Base-by-base conservation (phyloP, 192 early-diverging fungal species). In the Backusella westeae region DNA sequence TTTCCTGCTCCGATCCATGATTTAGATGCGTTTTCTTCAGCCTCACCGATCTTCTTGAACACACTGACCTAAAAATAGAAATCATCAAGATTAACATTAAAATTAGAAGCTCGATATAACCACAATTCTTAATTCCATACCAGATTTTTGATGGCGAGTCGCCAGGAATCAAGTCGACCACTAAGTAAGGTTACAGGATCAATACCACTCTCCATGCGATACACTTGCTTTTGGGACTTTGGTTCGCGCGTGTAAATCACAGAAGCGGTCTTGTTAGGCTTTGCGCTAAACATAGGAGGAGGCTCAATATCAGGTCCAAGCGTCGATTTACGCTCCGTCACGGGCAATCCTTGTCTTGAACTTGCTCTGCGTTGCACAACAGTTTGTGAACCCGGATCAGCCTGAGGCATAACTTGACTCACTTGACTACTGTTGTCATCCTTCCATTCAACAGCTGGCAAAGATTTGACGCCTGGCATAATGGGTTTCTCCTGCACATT, bases 121-220 rank as follows among this genome's bases (percentile, higher is more conserved):
- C 35, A 21, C 6, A 41, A 59, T 4, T 44, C n/a, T 49, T 68
- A 17, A 34, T 14, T 41, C 2, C 6, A 44, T 81, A 81, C 80
- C 71, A 81, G 12, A 19, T 77, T 69, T 66, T 81, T 81, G 15
- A 81, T 44, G 15, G 77, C 67, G n/a, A 38, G 0, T 52, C 73
- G 53, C 80, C 80, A 81, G 2, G 67, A 67, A 6, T 63, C 39
- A n/a, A 81, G 73, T 35, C 80, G 66, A 19, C 69, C 69, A 29
- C 34, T 41, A 2, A 81, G 53, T 12, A 74, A 49, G 21, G 67
- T 46, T 1, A 75, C 74, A 41, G 80, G 80, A 42, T 81, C 69
- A 39, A 81, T 81, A 10, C 80, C 80, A 34, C 56, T 34, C 6
- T 74, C 69, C 80, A 77, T 74, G 1, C 76, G 76, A 67, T 74